Evolutionary conservation across 495 filamentous ascomycete genomes (phyloP).

Genomic region (Tetracladium marchalianum): DNA sequence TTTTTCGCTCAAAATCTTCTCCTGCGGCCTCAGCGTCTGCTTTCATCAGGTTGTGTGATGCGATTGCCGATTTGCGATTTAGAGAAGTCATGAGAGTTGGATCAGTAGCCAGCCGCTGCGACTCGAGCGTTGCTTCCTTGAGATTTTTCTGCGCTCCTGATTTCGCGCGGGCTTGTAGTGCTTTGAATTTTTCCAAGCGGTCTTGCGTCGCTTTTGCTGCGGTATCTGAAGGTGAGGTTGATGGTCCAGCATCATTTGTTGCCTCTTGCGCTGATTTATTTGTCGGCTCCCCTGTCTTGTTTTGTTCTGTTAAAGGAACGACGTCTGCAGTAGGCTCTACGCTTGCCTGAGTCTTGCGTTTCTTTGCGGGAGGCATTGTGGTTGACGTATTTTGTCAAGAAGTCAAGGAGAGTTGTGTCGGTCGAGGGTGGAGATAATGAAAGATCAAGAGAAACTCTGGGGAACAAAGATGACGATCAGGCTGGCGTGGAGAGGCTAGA

Average conservation of each 20-base stretch:
- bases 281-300: conserved; percentile 6
- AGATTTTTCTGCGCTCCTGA: conserved; percentile 66
- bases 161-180: conserved; percentile 77
- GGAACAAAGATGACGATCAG: not conserved
- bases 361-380: conserved; percentile 37
- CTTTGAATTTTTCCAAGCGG: conserved; percentile 65
- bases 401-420: not conserved
- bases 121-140: conserved; percentile 74
- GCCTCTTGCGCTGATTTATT: not conserved
- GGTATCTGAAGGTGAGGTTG: conserved; percentile 18
- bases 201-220: conserved; percentile 42
- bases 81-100: conserved; percentile 61
- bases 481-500: too few species aligned
- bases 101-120: conserved; percentile 68
- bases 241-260: conserved; percentile 1
- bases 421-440: not conserved
- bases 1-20: conserved; percentile 92
- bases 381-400: conserved; percentile 1
- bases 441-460: not conserved
- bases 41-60: conserved; percentile 87
- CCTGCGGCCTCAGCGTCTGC: conserved; percentile 76
- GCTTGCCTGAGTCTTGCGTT: conserved; percentile 30
- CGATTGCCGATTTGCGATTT: conserved; percentile 71
- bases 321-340: conserved; percentile 15
- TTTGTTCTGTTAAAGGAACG: conserved; percentile 3